Percentiles rank a stretch among this genome's conserved stretches.
Evolutionary conservation across 2,329 filamentous ascomycete genomes (phyloP).

Genomic region (Alternaria novae-zelandiae): DNA sequence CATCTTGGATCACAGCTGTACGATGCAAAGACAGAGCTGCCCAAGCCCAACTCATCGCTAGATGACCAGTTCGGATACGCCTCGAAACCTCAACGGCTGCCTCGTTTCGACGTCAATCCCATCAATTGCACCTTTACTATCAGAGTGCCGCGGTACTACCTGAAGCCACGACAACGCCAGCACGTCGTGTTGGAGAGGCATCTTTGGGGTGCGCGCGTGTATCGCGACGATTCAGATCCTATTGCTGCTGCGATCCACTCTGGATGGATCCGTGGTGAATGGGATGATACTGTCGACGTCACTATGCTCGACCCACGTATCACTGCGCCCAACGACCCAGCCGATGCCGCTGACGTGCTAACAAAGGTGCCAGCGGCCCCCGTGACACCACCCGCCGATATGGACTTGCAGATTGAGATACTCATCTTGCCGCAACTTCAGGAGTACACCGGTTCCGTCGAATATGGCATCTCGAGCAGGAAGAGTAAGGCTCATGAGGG

Average conservation of each 20-base stretch:
- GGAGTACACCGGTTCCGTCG: constrained; percentile 75
- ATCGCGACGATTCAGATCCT: constrained; percentile 94
- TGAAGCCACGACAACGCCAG: constrained; percentile 73
- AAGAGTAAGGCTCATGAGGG: constrained; percentile 85
- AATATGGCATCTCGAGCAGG: constrained; percentile 82
- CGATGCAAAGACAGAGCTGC: constrained; percentile 66
- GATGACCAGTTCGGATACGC: constrained; percentile 64
- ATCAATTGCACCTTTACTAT: constrained; percentile 87
- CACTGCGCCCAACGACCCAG: constrained; percentile 51
- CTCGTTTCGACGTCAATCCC: constrained; percentile 76
- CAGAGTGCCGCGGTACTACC: constrained; percentile 80
- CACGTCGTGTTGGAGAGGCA: constrained; percentile 82
- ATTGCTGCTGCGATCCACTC: constrained; percentile 91
- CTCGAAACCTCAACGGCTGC: constrained; percentile 73
- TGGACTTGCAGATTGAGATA: constrained; percentile 86
- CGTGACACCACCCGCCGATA: constrained; percentile 67
- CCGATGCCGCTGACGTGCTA: constrained; percentile 52
- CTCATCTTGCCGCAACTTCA: constrained; percentile 81
- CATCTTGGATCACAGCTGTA: constrained; percentile 90
- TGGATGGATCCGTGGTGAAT: constrained; percentile 90
- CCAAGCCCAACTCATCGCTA: constrained; percentile 48
- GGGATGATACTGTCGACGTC: constrained; percentile 77
- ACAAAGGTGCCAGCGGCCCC: constrained; percentile 58
- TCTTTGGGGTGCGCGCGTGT: constrained; percentile 92
- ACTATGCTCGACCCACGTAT: constrained; percentile 66